Base-by-base conservation (phyloP, 176 grass and related monocot genomes). In the Juncus inflexus region DNA sequence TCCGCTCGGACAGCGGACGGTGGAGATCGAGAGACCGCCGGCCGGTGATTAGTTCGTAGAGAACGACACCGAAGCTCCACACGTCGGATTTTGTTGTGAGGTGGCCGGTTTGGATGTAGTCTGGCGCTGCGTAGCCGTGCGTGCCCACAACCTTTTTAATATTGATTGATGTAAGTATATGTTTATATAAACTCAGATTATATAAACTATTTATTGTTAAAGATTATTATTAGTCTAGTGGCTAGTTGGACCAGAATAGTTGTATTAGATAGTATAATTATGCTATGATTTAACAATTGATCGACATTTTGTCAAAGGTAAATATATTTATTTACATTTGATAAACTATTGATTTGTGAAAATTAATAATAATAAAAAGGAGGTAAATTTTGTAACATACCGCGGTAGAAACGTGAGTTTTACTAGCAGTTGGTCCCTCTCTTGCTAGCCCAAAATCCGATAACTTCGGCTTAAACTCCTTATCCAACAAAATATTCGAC, bases 71-170 rank as follows among this genome's bases (percentile, higher is more conserved):
- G 70, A 89, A 91, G 57, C 92, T 87, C 84, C 87, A 96, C 43
- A 96, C 84, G 51, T 96, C 92, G 45, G 87, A 91, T 82, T 91
- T 86, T 37, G 42, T 53, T 6, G 82, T 96, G 13, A 96, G 77
- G 74, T 96, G 92, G 0, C 87, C 92, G 38, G 87, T 96, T 78
- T 96, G 82, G 54, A 96, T 81, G 74, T 96, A 96, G 62, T 96
- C 91, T 36, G 91, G 91, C n/a, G 91, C 87, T 40, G 87, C 91
- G 65, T 96, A 96, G 2, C 91, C 91, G 36, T 91, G 76, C 43
- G 91, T 96, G 9, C 91, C 91, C 9, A 90, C 87, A 40, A 91
- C 87, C 87, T 95, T 67, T 49, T 16, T 45, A 45, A 19, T 5
- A 47, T 47, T 6, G 9, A 47, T 6, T 47, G 9, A 47, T 6